Conservation (phyloP, 129 eudicot genomes). For the Dittrichia graveolens region DNA sequence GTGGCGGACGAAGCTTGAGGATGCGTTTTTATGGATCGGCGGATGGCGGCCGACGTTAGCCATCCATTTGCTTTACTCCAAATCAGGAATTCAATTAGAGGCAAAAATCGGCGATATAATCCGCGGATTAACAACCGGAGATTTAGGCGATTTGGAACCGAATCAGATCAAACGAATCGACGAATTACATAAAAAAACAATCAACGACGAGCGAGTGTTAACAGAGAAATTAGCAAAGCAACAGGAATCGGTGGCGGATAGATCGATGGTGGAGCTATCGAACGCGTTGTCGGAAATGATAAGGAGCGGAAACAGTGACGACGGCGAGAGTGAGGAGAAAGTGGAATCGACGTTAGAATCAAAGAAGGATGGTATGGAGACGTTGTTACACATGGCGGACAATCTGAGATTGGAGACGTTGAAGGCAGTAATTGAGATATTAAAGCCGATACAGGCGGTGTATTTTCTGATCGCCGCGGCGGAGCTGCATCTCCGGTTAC, state of each 20-base stretch:
- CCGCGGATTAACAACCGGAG: constrained; percentile 38
- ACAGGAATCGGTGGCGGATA: constrained; percentile 61
- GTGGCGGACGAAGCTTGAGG: constrained; percentile 57
- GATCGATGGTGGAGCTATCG: constrained; percentile 60
- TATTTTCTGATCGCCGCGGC: constrained; percentile 72
- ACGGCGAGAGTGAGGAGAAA: constrained; percentile 17
- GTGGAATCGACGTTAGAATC: constrained; percentile 38
- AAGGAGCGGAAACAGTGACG: constrained; percentile 6
- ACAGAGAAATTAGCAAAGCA: constrained; percentile 48
- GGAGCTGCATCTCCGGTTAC: constrained; percentile 63
- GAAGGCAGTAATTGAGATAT: constrained; percentile 38
- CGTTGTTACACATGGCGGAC: constrained; percentile 56
- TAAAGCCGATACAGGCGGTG: constrained; percentile 54
- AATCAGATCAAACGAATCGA: constrained; percentile 45
- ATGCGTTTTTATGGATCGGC: constrained; percentile 73
- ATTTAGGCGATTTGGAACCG: constrained; percentile 44
- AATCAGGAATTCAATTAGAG: constrained; percentile 59
- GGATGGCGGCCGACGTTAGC: constrained; percentile 79
- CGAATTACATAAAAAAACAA: constrained; percentile 44
- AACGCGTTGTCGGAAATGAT: constrained; percentile 45
- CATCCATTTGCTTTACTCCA: constrained; percentile 58
- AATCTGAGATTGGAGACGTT: constrained; percentile 58
- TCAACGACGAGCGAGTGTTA: constrained; percentile 45
- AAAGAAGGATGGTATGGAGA: constrained; percentile 48
- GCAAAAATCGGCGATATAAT: constrained; percentile 43